A percentile compares a stretch with the other conserved stretches of the same genome.
phyloP scores from a whole-genome alignment of 2,329 filamentous ascomycete species.

The Talaromyces sp. region DNA sequence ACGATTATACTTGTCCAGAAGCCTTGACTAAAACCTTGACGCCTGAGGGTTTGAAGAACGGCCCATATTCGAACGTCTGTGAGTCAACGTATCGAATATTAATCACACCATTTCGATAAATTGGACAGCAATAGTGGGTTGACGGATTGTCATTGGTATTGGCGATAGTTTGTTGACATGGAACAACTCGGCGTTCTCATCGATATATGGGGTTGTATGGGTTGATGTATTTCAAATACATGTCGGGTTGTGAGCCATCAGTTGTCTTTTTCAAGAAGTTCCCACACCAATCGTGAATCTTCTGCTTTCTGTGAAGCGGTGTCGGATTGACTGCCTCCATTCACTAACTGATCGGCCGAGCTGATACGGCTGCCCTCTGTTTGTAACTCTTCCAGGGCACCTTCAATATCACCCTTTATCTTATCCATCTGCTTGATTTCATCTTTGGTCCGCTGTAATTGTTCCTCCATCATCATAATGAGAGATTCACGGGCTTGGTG shows the following conservation, averaged over 20 bases:
- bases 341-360: slow-evolving; percentile 8
- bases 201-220: not conserved
- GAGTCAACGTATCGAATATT: not conserved
- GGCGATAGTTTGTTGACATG: no score
- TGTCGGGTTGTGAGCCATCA: slow-evolving; percentile 12
- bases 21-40: no score
- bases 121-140: no score
- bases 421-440: slow-evolving; percentile 79
- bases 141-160: no score
- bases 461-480: slow-evolving; percentile 84
- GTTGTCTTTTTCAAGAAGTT: slow-evolving; percentile 39
- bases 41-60: no score
- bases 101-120: not conserved
- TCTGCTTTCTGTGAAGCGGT: slow-evolving; percentile 21
- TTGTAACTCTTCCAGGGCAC: slow-evolving; percentile 39
- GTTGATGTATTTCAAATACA: not conserved
- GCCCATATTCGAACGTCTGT: not conserved
- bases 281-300: slow-evolving; percentile 42
- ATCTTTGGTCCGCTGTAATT: slow-evolving; percentile 69
- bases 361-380: slow-evolving; percentile 31
- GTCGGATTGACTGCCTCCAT: slow-evolving; percentile 7
- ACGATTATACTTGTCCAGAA: no score
- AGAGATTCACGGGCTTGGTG: slow-evolving; percentile 89
- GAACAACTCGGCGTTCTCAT: no score
- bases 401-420: slow-evolving; percentile 68